A percentile compares a stretch with the other conserved stretches of the same genome.
Conservation (phyloP, 2,329 filamentous ascomycete genomes). For the Paramyrothecium sp. region DNA sequence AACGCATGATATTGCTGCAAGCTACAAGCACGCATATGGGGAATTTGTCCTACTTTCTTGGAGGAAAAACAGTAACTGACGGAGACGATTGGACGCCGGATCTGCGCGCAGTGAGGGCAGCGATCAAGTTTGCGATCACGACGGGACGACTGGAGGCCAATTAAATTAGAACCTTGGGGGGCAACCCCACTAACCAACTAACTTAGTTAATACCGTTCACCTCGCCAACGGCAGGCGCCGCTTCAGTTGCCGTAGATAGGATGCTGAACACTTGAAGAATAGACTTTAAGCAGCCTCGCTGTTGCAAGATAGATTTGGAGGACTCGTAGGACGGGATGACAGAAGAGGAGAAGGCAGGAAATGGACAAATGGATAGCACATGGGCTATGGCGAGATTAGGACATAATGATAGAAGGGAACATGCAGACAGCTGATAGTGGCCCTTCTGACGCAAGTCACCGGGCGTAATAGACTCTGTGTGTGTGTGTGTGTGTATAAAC, state of each 20-base stretch:
- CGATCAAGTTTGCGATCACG: too few relatives aligned
- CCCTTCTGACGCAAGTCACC: background rate
- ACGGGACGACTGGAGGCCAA: background rate
- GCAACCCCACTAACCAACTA: background rate
- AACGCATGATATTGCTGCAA: background rate
- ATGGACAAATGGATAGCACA: background rate
- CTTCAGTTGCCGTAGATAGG: background rate
- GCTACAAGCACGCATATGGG: constrained; percentile 3
- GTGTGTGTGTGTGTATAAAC: background rate
- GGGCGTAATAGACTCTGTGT: too few relatives aligned
- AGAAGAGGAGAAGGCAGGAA: background rate
- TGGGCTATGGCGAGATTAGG: background rate
- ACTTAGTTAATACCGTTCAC: background rate
- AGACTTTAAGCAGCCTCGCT: background rate
- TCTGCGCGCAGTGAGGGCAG: background rate
- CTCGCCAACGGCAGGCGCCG: background rate
- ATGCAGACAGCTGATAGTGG: background rate
- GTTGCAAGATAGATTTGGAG: background rate
- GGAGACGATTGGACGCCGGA: background rate
- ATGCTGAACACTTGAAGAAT: background rate
- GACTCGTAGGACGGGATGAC: background rate
- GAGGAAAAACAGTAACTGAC: constrained; percentile 1
- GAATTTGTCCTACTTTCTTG: constrained; percentile 3
- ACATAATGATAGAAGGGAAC: background rate
- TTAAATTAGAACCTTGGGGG: background rate